Base-by-base conservation (phyloP, 768 basidiomycete genomes). In the Mycena venus region DNA sequence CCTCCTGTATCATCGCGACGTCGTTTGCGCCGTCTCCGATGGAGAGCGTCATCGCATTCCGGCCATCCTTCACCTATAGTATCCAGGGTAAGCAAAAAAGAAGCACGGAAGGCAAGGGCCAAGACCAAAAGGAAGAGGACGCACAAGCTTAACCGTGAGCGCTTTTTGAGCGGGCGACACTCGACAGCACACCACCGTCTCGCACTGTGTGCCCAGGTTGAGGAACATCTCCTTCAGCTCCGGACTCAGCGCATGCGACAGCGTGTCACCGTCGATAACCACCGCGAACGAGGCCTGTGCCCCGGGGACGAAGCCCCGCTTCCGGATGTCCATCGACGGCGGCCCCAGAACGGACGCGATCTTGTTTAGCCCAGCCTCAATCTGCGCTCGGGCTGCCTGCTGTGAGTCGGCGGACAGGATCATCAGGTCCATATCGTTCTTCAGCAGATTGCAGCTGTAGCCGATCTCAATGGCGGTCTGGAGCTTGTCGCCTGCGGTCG, bases 401-500 rank as follows among this genome's bases (percentile, higher is more conserved):
- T 88, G 84, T 0, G 91, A 89, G 67, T 95, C 94, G 2, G 97
- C 95, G 0, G 97, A 97, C 27, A 99, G 86, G 80, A 99, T 99
- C 96, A 99, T 98, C 70, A 99, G 85, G 70, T 99, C 97, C 97
- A 98, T 99, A 72, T 95, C 92, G 80, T 88, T 92, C 85, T 98
- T 97, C 73, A 99, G 90, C 21, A 99, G 86, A 81, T 99, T 99
- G 85, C 98, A 98, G 78, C 93, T 94, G 88, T 95, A 99, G 14
- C 95, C 98, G 75, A 99, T 99, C 82, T 99, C 98, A 80, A 99
- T 99, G 17, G 98, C 98, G 0, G 98, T 99, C 83, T 99, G 97
- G 1, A 99, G 88, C 83, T 99, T 99, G 85, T 99, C 98, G 31
- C 97, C 95, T 94, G 75, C 5, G 44, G 31, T 6, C 72, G 55